Conservation (phyloP, 2,329 filamentous ascomycete genomes). For the Colletotrichum acutatum region DNA sequence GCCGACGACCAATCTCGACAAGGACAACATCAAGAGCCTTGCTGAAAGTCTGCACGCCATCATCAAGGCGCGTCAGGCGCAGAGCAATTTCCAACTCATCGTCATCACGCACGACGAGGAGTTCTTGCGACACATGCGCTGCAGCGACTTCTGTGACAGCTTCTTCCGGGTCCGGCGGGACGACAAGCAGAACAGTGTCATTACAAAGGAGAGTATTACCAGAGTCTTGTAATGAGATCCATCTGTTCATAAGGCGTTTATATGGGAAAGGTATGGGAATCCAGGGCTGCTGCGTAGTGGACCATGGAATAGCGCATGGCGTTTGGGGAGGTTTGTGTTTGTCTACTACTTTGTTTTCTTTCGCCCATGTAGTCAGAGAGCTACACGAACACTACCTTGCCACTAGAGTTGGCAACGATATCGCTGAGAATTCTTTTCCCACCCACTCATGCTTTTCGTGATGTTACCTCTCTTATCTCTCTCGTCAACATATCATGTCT, state of each 20-base stretch:
- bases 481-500: neutral
- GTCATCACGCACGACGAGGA: conserved; percentile 99
- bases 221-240: conserved; percentile 50
- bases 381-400: neutral
- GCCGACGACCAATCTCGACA: conserved; percentile 95
- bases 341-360: neutral
- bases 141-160: conserved; percentile 89
- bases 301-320: conserved; percentile 12
- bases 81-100: conserved; percentile 97
- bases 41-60: conserved; percentile 88
- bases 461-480: neutral
- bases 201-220: conserved; percentile 75
- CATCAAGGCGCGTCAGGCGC: conserved; percentile 83
- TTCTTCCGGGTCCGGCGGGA: conserved; percentile 91
- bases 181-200: conserved; percentile 86
- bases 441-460: neutral
- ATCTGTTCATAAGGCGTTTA: neutral
- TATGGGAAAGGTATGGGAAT: neutral
- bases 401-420: neutral
- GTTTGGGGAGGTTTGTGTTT: neutral
- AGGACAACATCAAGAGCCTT: conserved; percentile 92
- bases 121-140: conserved; percentile 93
- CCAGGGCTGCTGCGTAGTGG: neutral
- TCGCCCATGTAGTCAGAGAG: neutral
- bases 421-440: neutral